Conservation (phyloP, 345 rosid genomes). For the Ricinus communis region DNA sequence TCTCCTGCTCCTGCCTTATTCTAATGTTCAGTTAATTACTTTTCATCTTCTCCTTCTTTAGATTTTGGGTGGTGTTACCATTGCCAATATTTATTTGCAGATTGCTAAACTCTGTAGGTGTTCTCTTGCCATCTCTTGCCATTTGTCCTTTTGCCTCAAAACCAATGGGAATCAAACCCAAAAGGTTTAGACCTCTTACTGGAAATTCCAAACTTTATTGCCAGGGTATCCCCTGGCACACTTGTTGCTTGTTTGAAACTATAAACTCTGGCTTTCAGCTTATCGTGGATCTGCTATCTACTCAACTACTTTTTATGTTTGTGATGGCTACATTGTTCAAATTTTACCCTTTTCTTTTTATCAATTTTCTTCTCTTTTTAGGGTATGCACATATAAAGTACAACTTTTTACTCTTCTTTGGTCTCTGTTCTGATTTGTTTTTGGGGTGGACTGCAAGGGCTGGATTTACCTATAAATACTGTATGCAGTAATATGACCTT, state of each 20-base stretch:
- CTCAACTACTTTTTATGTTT: not conserved
- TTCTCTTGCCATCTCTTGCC: too few species aligned
- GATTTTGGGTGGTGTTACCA: not conserved
- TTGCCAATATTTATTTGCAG: not conserved
- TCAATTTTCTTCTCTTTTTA: too few species aligned
- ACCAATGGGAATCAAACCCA: constrained; percentile 2
- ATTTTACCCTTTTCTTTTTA: too few species aligned
- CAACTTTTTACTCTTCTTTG: too few species aligned
- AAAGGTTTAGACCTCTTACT: not conserved
- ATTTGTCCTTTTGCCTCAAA: not conserved
- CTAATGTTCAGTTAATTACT: not conserved
- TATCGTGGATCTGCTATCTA: not conserved
- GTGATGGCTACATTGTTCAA: not conserved
- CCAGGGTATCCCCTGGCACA: not conserved
- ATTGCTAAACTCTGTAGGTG: too few species aligned
- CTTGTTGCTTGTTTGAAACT: not conserved
- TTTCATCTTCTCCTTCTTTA: not conserved
- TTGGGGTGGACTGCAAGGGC: too few species aligned
- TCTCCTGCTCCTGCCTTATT: constrained; percentile 3
- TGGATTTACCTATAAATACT: too few species aligned
- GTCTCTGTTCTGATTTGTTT: too few species aligned
- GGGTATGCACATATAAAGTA: too few species aligned
- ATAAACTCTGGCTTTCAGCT: not conserved
- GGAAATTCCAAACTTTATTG: not conserved
- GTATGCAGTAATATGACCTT: too few species aligned